Evolutionary conservation across 2,329 filamentous ascomycete genomes (phyloP).

Genomic region (Pseudocercospora pini-densiflorae): DNA sequence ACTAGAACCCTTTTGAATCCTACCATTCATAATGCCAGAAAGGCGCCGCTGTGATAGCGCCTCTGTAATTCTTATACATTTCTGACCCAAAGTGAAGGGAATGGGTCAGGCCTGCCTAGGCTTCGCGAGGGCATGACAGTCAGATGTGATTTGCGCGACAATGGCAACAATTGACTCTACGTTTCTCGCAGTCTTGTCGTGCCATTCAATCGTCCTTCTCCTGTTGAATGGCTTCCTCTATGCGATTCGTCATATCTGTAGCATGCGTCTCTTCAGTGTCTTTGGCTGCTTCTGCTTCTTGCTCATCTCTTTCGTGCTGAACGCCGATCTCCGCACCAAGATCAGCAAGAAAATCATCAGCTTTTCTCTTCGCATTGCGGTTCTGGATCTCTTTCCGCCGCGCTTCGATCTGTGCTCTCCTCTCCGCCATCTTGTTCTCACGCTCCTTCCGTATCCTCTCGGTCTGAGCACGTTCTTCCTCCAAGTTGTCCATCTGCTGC

Average conservation of each 20-base stretch:
- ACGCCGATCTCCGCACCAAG: constrained; percentile 46
- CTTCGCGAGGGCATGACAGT: no score
- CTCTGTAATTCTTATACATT: no score
- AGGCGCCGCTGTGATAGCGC: no score
- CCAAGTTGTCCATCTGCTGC: constrained; percentile 76
- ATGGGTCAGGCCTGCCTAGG: no score
- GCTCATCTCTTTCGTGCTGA: background rate
- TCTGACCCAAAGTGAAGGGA: no score
- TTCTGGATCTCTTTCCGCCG: constrained; percentile 28
- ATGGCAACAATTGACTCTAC: no score
- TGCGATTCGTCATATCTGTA: constrained; percentile 15
- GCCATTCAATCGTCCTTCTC: constrained; percentile 6
- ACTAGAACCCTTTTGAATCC: no score
- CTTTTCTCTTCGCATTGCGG: constrained; percentile 61
- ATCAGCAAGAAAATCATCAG: constrained; percentile 72
- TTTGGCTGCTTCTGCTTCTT: background rate
- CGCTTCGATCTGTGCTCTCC: constrained; percentile 59
- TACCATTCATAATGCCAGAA: no score
- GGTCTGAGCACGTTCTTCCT: constrained; percentile 69
- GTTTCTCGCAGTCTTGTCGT: background rate
- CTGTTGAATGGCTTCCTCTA: constrained; percentile 23
- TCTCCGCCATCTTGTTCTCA: constrained; percentile 57
- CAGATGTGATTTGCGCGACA: no score
- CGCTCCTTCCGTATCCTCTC: constrained; percentile 64
- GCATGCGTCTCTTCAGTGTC: background rate